Percentiles rank a stretch among this genome's conserved stretches.
Conservation (phyloP, 1,139 yeast species). For the Sugiyamaella sp. region DNA sequence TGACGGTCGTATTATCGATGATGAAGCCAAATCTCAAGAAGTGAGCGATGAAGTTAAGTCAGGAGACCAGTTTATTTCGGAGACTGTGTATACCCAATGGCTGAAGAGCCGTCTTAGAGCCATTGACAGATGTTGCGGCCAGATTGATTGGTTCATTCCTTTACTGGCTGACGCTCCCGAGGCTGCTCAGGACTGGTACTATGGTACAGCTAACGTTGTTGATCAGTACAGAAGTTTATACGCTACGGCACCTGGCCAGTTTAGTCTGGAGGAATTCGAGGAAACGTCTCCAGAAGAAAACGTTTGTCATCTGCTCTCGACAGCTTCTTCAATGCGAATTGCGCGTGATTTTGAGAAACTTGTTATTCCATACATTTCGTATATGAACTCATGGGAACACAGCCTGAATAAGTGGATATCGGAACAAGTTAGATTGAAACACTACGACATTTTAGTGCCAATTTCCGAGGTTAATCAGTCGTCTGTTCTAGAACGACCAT, state of each 20-base stretch:
- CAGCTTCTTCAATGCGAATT: conserved; percentile 27
- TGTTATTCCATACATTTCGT: conserved; percentile 21
- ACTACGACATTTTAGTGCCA: conserved; percentile 20
- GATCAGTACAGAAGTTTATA: conserved; percentile 26
- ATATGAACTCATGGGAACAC: conserved; percentile 18
- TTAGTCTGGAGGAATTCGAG: conserved; percentile 29
- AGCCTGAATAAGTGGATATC: conserved; percentile 20
- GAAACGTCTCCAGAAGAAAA: conserved; percentile 18
- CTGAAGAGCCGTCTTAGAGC: conserved; percentile 30
- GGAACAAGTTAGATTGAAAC: conserved; percentile 2
- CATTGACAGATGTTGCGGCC: conserved; percentile 32
- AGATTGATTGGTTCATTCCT: conserved; percentile 21
- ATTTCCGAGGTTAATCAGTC: conserved; percentile 19
- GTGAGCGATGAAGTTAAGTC: not conserved
- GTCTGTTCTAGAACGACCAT: conserved; percentile 15
- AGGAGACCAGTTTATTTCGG: conserved; percentile 1
- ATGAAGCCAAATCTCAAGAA: not conserved
- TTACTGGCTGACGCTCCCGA: conserved; percentile 25
- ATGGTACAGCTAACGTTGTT: conserved; percentile 33
- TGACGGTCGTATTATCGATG: conserved; percentile 1
- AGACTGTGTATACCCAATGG: conserved; percentile 30
- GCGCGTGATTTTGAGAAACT: conserved; percentile 32
- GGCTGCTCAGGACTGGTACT: conserved; percentile 30
- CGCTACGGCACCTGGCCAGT: conserved; percentile 4
- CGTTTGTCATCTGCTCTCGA: conserved; percentile 26